These are phyloP conservation scores for Sclerospora graminicola DNA, from an alignment of 352 stramenopile species.

Conservation along the genomic window DNA sequence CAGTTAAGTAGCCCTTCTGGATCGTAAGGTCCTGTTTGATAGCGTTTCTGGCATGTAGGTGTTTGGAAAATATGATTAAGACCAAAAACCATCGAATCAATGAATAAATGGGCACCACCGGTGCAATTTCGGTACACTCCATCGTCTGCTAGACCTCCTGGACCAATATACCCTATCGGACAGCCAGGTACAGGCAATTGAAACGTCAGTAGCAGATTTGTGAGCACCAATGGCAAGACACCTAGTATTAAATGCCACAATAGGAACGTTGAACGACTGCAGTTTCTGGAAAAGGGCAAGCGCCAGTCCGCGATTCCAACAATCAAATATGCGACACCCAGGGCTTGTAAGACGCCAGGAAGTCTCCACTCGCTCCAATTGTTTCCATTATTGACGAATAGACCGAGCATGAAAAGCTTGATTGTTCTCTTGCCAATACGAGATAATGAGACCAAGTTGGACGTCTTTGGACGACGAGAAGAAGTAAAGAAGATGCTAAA, in stretches of 20 bases:
- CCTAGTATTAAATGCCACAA: slow-evolving; percentile 18
- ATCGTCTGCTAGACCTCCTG: slow-evolving; percentile 39
- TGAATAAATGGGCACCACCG: slow-evolving; percentile 61
- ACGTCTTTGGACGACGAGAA: background rate
- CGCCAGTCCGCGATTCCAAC: slow-evolving; percentile 12
- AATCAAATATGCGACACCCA: slow-evolving; percentile 36
- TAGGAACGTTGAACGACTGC: background rate
- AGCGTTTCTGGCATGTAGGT: slow-evolving; percentile 46
- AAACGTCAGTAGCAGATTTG: slow-evolving; percentile 51
- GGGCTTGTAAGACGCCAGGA: slow-evolving; percentile 66
- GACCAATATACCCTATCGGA: slow-evolving; percentile 62
- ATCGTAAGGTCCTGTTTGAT: slow-evolving; percentile 54
- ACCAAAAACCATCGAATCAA: slow-evolving; percentile 57
- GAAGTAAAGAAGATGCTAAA: slow-evolving; percentile 37
- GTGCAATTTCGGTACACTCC: slow-evolving; percentile 51
- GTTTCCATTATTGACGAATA: slow-evolving; percentile 62
- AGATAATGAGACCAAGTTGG: background rate
- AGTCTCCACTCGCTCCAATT: slow-evolving; percentile 53
- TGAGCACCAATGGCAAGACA: slow-evolving; percentile 22
- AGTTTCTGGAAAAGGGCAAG: background rate
- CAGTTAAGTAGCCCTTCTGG: slow-evolving; percentile 75
- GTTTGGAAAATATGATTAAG: slow-evolving; percentile 47
- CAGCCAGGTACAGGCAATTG: slow-evolving; percentile 48
- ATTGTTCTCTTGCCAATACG: slow-evolving; percentile 15
- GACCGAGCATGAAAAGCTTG: slow-evolving; percentile 51